A percentile compares a stretch with the other conserved stretches of the same genome.
These are phyloP conservation scores for Stylosanthes scabra DNA, from an alignment of 331 rosid genomes.

Conservation along the genomic window DNA sequence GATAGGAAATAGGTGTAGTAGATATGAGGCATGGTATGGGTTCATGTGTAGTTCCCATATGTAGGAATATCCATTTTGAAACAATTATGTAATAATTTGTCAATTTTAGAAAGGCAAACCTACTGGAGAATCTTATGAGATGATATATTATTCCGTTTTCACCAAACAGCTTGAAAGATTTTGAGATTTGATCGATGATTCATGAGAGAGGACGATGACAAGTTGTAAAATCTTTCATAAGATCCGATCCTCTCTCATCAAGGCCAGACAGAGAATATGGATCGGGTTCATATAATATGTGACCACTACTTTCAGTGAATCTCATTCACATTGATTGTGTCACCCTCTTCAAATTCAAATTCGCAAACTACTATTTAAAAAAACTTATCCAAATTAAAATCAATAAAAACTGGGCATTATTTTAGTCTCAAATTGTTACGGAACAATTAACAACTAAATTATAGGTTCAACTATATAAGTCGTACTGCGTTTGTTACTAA, in stretches of 20 bases:
- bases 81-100: constrained; percentile 4
- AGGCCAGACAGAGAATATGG: constrained; percentile 22
- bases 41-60: constrained; percentile 49
- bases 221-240: constrained; percentile 31
- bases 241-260: not conserved
- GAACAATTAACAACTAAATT: too few relatives aligned
- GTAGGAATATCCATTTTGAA: constrained; percentile 33
- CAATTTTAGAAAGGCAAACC: constrained; percentile 38
- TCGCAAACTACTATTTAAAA: too few relatives aligned
- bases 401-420: too few relatives aligned
- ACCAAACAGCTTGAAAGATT: not conserved
- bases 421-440: too few relatives aligned
- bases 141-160: constrained; percentile 27
- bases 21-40: constrained; percentile 12
- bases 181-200: constrained; percentile 16
- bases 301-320: constrained; percentile 30
- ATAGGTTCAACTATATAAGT: too few relatives aligned
- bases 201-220: constrained; percentile 31
- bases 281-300: not conserved
- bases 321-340: not conserved
- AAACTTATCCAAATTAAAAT: too few relatives aligned
- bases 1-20: too few relatives aligned
- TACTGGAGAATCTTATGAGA: constrained; percentile 49
- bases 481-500: too few relatives aligned
- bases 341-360: not conserved